A percentile compares a stretch with the other conserved stretches of the same genome.
Evolutionary conservation across 1,284 basidiomycete species (phyloP).

Genomic region (Rhodofomes roseus): DNA sequence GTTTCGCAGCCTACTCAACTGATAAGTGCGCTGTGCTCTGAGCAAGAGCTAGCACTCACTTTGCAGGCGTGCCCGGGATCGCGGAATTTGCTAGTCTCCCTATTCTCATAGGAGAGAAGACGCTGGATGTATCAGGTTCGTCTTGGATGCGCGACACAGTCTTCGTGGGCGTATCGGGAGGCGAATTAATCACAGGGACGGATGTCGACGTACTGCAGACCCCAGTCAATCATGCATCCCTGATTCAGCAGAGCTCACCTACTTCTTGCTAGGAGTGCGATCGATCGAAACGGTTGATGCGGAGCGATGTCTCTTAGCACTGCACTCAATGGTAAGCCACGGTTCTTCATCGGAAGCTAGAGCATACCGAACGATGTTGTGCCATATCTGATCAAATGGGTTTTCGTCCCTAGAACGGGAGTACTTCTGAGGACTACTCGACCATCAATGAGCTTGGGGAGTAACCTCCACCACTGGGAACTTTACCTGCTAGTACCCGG

Average conservation of each 20-base stretch:
- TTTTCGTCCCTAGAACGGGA: constrained; percentile 13
- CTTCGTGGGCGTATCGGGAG: constrained; percentile 8
- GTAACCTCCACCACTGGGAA: neutral
- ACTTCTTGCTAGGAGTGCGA: neutral
- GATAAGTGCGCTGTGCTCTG: neutral
- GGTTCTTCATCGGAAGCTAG: neutral
- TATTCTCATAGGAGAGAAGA: constrained; percentile 3
- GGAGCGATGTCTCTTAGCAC: constrained; percentile 13
- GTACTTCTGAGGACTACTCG: neutral
- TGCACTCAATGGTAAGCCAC: neutral
- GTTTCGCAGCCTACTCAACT: constrained; percentile 7
- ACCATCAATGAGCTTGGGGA: neutral
- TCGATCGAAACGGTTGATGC: constrained; percentile 2
- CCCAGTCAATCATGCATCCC: neutral
- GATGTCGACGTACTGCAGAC: neutral
- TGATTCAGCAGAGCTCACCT: neutral
- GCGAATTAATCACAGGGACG: neutral
- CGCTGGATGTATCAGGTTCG: neutral
- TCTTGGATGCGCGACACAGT: neutral
- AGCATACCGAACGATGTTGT: constrained; percentile 14
- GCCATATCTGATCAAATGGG: constrained; percentile 21
- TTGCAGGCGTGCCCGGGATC: neutral
- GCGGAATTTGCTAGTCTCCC: neutral
- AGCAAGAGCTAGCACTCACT: neutral
- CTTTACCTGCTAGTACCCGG: neutral